phyloP scores from a whole-genome alignment of 2,329 filamentous ascomycete genomes.

The Penicillium oxalicum region DNA sequence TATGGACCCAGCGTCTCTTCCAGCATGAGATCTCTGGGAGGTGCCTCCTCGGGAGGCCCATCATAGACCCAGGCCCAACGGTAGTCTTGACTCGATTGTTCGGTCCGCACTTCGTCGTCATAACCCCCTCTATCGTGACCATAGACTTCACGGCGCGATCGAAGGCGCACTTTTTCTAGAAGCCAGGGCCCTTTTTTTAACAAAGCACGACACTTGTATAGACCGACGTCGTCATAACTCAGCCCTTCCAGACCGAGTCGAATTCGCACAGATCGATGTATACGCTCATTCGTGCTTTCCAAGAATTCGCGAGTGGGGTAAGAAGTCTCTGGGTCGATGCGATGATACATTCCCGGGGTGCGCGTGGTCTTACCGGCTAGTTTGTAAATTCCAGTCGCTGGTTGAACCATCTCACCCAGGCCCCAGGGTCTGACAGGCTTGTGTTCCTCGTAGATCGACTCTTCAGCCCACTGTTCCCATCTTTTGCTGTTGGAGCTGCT shows the following conservation, averaged over 20 bases:
- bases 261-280: slow-evolving; percentile 16
- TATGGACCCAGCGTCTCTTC: slow-evolving; percentile 14
- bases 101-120: slow-evolving; percentile 6
- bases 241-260: slow-evolving; percentile 14
- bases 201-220: slow-evolving; percentile 14
- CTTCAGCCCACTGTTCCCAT: slow-evolving; percentile 7
- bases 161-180: slow-evolving; percentile 7
- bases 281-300: slow-evolving; percentile 12
- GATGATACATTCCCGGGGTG: slow-evolving; percentile 15
- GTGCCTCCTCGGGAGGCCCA: slow-evolving; percentile 10
- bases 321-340: slow-evolving; percentile 9
- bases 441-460: slow-evolving; percentile 13
- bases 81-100: slow-evolving; percentile 7
- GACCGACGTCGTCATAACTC: slow-evolving; percentile 12
- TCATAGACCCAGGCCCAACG: slow-evolving; percentile 15
- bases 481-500: slow-evolving; percentile 1
- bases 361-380: slow-evolving; percentile 15
- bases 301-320: slow-evolving; percentile 6
- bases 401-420: slow-evolving; percentile 14
- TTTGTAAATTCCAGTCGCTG: slow-evolving; percentile 11
- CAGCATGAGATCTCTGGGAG: slow-evolving; percentile 10
- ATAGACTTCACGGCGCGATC: slow-evolving; percentile 1
- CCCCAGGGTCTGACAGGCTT: slow-evolving; percentile 16
- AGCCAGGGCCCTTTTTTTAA: slow-evolving; percentile 15
- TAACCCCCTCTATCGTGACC: neutral